Conservation (phyloP, 2,329 filamentous ascomycete genomes). For the Fusarium mexicanum region DNA sequence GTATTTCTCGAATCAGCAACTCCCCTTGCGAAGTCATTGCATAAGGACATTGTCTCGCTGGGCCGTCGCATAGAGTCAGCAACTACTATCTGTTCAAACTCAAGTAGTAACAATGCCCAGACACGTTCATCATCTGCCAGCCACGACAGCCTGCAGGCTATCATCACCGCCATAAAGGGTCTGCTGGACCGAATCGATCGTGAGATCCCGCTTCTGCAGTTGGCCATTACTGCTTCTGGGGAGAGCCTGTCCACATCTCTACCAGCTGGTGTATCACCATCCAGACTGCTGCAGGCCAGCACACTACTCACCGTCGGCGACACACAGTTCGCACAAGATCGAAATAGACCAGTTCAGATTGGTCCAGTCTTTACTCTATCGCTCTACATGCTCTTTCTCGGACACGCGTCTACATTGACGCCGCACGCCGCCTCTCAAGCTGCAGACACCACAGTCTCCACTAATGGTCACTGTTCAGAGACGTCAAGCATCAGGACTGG, state of each 20-base stretch:
- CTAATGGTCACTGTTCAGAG: neutral
- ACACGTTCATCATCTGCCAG: constrained; percentile 54
- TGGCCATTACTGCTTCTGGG: constrained; percentile 94
- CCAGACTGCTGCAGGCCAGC: constrained; percentile 89
- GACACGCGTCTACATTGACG: constrained; percentile 66
- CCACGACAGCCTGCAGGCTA: constrained; percentile 71
- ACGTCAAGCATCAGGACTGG: neutral
- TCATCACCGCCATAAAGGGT: constrained; percentile 78
- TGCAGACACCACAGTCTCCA: neutral
- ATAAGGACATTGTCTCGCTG: constrained; percentile 83
- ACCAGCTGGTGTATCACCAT: constrained; percentile 86
- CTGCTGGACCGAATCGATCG: constrained; percentile 85
- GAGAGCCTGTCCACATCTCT: constrained; percentile 84
- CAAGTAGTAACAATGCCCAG: constrained; percentile 48
- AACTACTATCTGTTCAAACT: constrained; percentile 69
- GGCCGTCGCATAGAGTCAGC: constrained; percentile 78
- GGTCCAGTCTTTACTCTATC: constrained; percentile 88
- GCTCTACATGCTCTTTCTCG: constrained; percentile 93
- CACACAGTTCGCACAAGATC: constrained; percentile 76
- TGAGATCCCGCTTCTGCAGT: constrained; percentile 88
- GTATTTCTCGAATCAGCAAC: constrained; percentile 82
- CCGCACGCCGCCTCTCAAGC: constrained; percentile 9
- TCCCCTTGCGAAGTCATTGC: constrained; percentile 81
- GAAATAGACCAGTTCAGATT: constrained; percentile 76
- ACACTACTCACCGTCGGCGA: constrained; percentile 90